Conservation (phyloP, 352 stramenopile genomes). For the Phytophthora cryptogea region DNA sequence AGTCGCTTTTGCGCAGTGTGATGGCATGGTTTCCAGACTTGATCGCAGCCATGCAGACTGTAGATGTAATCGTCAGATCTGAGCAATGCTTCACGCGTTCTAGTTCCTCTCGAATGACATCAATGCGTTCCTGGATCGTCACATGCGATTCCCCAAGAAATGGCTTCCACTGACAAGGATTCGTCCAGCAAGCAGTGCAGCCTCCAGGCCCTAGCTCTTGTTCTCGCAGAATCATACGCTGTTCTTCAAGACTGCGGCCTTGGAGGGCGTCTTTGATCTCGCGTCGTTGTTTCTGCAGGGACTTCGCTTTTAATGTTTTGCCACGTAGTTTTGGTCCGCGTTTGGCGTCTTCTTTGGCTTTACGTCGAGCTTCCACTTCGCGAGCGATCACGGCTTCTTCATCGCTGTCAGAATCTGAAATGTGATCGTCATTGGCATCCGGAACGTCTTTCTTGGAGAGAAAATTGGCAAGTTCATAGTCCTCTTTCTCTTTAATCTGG, state of each 20-base stretch:
- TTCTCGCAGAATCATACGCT: slow-evolving; percentile 63
- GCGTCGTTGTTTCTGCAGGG: slow-evolving; percentile 70
- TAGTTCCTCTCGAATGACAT: slow-evolving; percentile 66
- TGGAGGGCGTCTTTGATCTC: slow-evolving; percentile 78
- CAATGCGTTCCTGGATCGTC: slow-evolving; percentile 61
- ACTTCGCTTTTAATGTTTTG: slow-evolving; percentile 59
- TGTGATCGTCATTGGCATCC: slow-evolving; percentile 12
- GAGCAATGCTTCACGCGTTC: slow-evolving; percentile 69
- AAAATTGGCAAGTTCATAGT: slow-evolving; percentile 59
- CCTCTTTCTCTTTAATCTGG: slow-evolving; percentile 82
- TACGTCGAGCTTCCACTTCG: slow-evolving; percentile 41
- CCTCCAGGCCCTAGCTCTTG: slow-evolving; percentile 72
- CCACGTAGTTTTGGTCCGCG: slow-evolving; percentile 50
- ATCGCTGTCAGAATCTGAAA: slow-evolving; percentile 76
- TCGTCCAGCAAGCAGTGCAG: slow-evolving; percentile 83
- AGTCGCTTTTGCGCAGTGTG: slow-evolving; percentile 61
- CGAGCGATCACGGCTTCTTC: slow-evolving; percentile 70
- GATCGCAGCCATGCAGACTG: slow-evolving; percentile 62
- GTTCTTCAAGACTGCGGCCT: slow-evolving; percentile 63
- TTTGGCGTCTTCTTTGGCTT: slow-evolving; percentile 38
- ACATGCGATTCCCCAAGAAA: slow-evolving; percentile 61
- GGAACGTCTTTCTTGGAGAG: slow-evolving; percentile 27
- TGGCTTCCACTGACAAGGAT: slow-evolving; percentile 65
- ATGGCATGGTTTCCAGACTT: slow-evolving; percentile 56
- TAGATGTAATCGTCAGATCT: slow-evolving; percentile 55